Conservation (phyloP, 345 rosid genomes). For the Lepidium aucheri region DNA sequence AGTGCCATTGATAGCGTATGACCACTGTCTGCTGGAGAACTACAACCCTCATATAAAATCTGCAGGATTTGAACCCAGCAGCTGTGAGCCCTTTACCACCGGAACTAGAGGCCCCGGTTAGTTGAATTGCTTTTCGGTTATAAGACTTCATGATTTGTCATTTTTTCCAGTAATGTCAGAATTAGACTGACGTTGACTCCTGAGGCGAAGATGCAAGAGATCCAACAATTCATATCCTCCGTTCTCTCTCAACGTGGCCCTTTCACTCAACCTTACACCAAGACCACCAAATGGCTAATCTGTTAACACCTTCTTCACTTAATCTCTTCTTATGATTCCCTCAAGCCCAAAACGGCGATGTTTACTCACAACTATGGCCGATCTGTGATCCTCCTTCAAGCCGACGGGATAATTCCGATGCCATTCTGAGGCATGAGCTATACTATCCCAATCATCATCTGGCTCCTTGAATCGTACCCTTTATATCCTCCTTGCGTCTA, state of each 20-base stretch:
- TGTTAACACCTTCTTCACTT: constrained; percentile 83
- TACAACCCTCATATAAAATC: too few relatives aligned
- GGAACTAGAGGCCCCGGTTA: too few relatives aligned
- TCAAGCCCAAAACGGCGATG: constrained; percentile 75
- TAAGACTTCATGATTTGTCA: background rate
- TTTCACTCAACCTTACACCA: constrained; percentile 64
- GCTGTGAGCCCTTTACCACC: too few relatives aligned
- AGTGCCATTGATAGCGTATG: too few relatives aligned
- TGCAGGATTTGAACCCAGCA: too few relatives aligned
- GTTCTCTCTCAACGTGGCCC: constrained; percentile 87
- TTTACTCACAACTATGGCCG: constrained; percentile 98
- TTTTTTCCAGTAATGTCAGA: background rate
- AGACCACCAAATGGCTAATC: constrained; percentile 76
- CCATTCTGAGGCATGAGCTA: constrained; percentile 69
- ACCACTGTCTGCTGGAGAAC: too few relatives aligned
- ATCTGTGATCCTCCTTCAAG: constrained; percentile 78
- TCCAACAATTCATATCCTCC: constrained; percentile 70
- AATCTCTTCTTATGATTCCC: constrained; percentile 46
- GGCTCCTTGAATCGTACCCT: constrained; percentile 93
- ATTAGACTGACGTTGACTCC: constrained; percentile 19
- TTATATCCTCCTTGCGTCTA: constrained; percentile 72
- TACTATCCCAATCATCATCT: constrained; percentile 83
- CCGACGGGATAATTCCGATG: constrained; percentile 88
- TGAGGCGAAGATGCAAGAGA: constrained; percentile 42
- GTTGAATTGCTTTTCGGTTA: background rate